phyloP scores from a whole-genome alignment of 345 rosid genomes.

The Euphorbia peplus region DNA sequence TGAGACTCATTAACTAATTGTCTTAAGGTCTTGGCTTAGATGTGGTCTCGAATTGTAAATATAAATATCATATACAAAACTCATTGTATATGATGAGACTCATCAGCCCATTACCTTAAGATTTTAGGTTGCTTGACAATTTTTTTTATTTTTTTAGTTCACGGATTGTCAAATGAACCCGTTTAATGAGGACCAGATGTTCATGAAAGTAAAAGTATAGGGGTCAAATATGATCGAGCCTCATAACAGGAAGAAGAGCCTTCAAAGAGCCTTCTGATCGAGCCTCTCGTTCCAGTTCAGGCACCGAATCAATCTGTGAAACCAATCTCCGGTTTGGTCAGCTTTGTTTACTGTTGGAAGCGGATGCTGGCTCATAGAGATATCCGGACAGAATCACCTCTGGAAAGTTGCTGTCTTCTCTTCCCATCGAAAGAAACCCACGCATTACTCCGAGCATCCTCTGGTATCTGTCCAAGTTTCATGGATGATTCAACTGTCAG shows the following conservation, averaged over 20 bases:
- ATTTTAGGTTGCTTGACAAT: no score
- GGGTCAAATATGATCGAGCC: no score
- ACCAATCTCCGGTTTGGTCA: conserved; percentile 98
- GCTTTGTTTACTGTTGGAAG: conserved; percentile 91
- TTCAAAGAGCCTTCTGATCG: conserved; percentile 81
- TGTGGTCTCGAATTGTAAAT: no score
- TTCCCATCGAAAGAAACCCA: conserved; percentile 99
- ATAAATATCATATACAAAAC: no score
- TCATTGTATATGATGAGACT: no score
- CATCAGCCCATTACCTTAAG: no score
- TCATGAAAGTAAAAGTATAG: conserved; percentile 4
- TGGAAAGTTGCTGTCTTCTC: conserved; percentile 94
- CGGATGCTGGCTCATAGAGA: conserved; percentile 95
- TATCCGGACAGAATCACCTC: conserved; percentile 87
- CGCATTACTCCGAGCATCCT: conserved; percentile 92
- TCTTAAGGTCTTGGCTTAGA: no score
- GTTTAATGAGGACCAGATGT: no score
- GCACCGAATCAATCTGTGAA: conserved; percentile 90
- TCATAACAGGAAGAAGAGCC: no score
- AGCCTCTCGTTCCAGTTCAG: conserved; percentile 96
- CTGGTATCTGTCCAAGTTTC: conserved; percentile 59
- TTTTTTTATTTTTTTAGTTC: no score
- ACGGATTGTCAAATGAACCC: no score
- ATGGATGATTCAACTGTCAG: not conserved
- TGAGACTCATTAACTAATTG: no score